Evolutionary conservation across 768 basidiomycete genomes (phyloP).

Genomic region (Candolleomyces aberdarensis): DNA sequence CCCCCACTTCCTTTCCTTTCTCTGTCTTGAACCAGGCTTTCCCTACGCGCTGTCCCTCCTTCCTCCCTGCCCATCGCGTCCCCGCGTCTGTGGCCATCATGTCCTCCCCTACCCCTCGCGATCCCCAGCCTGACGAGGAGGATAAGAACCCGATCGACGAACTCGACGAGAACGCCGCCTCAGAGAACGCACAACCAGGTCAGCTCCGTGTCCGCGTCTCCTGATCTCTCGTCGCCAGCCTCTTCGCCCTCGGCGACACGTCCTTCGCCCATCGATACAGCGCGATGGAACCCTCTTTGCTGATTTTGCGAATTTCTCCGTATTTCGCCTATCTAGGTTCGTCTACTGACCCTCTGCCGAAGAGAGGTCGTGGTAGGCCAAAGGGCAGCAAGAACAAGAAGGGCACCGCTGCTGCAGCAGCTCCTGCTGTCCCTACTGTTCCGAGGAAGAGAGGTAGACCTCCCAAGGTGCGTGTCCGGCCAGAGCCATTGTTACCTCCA

Average conservation of each 20-base stretch:
- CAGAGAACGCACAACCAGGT: conserved; percentile 2
- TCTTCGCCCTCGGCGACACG: not conserved
- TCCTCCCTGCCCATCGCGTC: conserved; percentile 14
- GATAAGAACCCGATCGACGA: conserved; percentile 61
- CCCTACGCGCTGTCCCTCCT: conserved; percentile 25
- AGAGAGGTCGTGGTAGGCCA: conserved; percentile 85
- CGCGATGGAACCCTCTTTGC: conserved; percentile 15
- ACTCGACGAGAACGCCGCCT: conserved; percentile 36
- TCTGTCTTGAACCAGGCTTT: conserved; percentile 32
- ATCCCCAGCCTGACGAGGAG: conserved; percentile 47
- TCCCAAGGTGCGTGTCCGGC: conserved; percentile 48
- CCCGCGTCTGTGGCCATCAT: not conserved
- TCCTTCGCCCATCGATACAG: conserved; percentile 21
- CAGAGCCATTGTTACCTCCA: conserved; percentile 18
- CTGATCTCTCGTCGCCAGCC: not conserved
- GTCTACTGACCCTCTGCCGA: conserved; percentile 43
- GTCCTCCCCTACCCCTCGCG: conserved; percentile 15
- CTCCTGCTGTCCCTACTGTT: conserved; percentile 30
- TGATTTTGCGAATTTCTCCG: conserved; percentile 18
- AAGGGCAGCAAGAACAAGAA: conserved; percentile 83
- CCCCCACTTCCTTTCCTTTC: conserved; percentile 51
- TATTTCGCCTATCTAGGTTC: conserved; percentile 32
- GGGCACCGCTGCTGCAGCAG: conserved; percentile 28
- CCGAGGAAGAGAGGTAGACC: conserved; percentile 65
- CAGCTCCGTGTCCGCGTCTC: not conserved